These are phyloP conservation scores for Nothophoma quercina DNA, from an alignment of 2,329 filamentous ascomycete genomes.

Conservation along the genomic window DNA sequence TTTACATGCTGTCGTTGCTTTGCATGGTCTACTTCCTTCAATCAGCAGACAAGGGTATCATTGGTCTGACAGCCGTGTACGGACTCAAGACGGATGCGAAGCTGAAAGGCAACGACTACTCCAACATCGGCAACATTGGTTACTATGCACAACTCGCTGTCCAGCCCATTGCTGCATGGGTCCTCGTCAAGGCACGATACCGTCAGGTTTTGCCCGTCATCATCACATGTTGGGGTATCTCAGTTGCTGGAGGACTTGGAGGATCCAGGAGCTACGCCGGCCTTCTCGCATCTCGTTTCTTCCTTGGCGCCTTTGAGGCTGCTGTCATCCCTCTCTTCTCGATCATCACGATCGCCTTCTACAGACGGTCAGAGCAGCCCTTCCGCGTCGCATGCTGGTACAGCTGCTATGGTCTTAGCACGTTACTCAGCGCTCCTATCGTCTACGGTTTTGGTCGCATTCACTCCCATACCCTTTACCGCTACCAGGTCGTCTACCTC, in stretches of 20 bases:
- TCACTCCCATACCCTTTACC: conserved; percentile 62
- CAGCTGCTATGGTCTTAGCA: conserved; percentile 68
- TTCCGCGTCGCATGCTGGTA: conserved; percentile 64
- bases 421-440: conserved; percentile 65
- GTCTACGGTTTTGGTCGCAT: conserved; percentile 67
- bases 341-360: conserved; percentile 37
- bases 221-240: conserved; percentile 58
- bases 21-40: conserved; percentile 37
- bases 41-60: conserved; percentile 59
- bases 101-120: conserved; percentile 56
- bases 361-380: conserved; percentile 32
- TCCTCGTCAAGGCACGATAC: conserved; percentile 56
- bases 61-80: conserved; percentile 62
- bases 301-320: conserved; percentile 38
- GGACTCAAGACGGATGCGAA: conserved; percentile 50
- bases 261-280: conserved; percentile 31
- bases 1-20: conserved; percentile 33
- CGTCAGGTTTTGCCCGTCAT: conserved; percentile 32
- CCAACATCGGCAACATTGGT: conserved; percentile 58
- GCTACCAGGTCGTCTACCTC: conserved; percentile 67
- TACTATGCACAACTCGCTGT: conserved; percentile 61
- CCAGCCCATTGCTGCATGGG: conserved; percentile 59
- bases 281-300: conserved; percentile 31
- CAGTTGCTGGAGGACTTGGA: conserved; percentile 33
- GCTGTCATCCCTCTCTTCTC: conserved; percentile 36